Evolutionary conservation across 306 rosid species (phyloP).

Genomic region (Bauhinia variegata): DNA sequence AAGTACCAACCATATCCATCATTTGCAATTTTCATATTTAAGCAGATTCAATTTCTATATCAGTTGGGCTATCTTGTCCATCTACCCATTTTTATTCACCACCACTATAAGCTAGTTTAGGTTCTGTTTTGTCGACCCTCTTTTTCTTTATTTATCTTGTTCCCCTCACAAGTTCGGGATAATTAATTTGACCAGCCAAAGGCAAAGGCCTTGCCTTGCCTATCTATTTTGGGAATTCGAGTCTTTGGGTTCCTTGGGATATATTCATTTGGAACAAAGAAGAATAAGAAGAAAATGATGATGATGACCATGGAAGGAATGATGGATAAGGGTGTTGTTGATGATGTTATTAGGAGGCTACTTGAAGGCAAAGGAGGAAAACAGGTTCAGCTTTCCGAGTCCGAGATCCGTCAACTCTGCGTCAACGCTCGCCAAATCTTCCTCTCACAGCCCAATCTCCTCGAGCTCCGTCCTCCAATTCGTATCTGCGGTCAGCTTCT

Average conservation of each 20-base stretch:
- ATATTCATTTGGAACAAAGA: neutral
- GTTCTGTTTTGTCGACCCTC: conserved; percentile 1
- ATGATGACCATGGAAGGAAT: conserved; percentile 85
- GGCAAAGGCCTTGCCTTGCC: neutral
- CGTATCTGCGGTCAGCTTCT: conserved; percentile 73
- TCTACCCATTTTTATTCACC: conserved; percentile 26
- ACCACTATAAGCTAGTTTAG: neutral
- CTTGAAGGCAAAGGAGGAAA: conserved; percentile 84
- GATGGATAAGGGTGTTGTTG: conserved; percentile 73
- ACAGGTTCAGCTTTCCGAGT: conserved; percentile 94
- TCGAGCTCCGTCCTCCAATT: conserved; percentile 70
- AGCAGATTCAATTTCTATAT: neutral
- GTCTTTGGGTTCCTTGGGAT: neutral
- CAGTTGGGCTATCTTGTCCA: neutral
- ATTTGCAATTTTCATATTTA: conserved; percentile 2
- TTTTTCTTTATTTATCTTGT: conserved; percentile 41
- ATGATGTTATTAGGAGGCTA: conserved; percentile 82
- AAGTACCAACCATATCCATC: conserved; percentile 9
- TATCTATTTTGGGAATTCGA: conserved; percentile 1
- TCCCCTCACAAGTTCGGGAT: neutral
- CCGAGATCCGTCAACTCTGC: conserved; percentile 97
- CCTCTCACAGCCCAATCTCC: conserved; percentile 88
- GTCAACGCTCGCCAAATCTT: conserved; percentile 90
- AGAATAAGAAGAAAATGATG: conserved; percentile 41
- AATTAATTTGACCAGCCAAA: conserved; percentile 10